A percentile compares a stretch with the other conserved stretches of the same genome.
These are phyloP conservation scores for Epichloe sibirici DNA, from an alignment of 2,329 filamentous ascomycete species.

Conservation along the genomic window DNA sequence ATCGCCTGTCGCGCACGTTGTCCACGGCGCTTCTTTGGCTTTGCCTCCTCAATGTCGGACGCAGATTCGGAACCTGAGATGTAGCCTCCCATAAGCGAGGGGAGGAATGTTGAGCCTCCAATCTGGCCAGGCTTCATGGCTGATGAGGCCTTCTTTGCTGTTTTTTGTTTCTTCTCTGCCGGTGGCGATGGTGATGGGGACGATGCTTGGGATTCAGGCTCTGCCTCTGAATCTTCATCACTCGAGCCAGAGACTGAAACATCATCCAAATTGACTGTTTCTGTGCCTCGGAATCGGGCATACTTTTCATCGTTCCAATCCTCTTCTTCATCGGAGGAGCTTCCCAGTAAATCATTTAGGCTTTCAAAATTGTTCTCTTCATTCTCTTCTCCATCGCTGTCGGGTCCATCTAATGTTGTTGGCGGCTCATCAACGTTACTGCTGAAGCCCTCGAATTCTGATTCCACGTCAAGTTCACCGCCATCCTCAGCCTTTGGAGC, in stretches of 20 bases:
- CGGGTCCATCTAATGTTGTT: not conserved
- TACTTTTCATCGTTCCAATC: slow-evolving; percentile 23
- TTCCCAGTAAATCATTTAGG: slow-evolving; percentile 33
- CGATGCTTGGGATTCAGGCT: slow-evolving; percentile 13
- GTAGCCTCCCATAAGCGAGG: slow-evolving; percentile 68
- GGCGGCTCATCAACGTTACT: slow-evolving; percentile 16
- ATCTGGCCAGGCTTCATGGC: slow-evolving; percentile 11
- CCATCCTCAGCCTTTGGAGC: slow-evolving; percentile 7
- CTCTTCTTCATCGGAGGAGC: slow-evolving; percentile 31
- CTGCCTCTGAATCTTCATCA: slow-evolving; percentile 15
- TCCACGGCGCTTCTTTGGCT: slow-evolving; percentile 60
- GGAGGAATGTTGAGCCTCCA: slow-evolving; percentile 51
- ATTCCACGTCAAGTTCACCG: slow-evolving; percentile 16
- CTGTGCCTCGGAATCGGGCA: slow-evolving; percentile 19
- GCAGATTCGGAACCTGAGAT: slow-evolving; percentile 62
- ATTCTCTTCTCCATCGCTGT: slow-evolving; percentile 15
- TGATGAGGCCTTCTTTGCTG: slow-evolving; percentile 6
- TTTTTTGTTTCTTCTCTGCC: slow-evolving; percentile 11
- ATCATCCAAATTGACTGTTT: slow-evolving; percentile 26
- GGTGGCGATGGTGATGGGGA: slow-evolving; percentile 19
- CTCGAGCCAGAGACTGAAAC: slow-evolving; percentile 26
- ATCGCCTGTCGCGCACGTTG: slow-evolving; percentile 69
- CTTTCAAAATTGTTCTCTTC: slow-evolving; percentile 26
- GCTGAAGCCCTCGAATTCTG: slow-evolving; percentile 26
- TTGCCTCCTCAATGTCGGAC: slow-evolving; percentile 52